Evolutionary conservation across 2,329 filamentous ascomycete genomes (phyloP), one percentile per base, ranked within the genome.

Genomic region (Fusarium virguliforme): DNA sequence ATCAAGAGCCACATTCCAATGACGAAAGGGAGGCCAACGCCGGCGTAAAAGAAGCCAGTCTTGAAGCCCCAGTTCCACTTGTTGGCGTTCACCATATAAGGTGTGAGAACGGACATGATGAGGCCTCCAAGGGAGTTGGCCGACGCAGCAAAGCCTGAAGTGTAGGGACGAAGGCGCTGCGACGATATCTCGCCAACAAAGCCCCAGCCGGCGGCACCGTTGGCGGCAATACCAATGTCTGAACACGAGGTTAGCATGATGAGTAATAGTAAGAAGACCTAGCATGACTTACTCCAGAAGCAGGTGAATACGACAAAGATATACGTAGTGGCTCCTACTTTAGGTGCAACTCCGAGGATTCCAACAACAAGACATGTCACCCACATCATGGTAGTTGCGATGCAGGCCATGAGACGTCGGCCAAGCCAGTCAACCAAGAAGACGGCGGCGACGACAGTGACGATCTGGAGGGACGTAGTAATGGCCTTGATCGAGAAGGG

Each of bases 1-100:
- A 54, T 54, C 13, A 54, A n/a, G 22, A 54, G 9, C 51, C 51
- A 54, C 51, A 54, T 54, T 2, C 51, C 51, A 8, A 54, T 38
- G 8, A 54, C 51, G 8, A 54, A 54, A 8, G 51, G 51, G 7
- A 37, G 34, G 24, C 51, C 51, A 26, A 54, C 13, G 51, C 51
- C 51, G 3, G 51, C 51, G 34, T 54, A 54, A 24, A 54, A 54
- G 32, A 35, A 54, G 51, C 51, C 51, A 54, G 51, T 54, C 13
- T 54, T 54, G 8, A 54, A 54, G 1, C 51, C 51, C 51, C 51
- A 54, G 51, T 54, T 38, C 51, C 51, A 54, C 18, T 37, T 54
- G 5, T 54, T 35, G 4, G 30, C 22, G 35, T 54, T 54, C 32
- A 54, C 51, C 51, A 54, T 54, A 6, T 54, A 54, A 5, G 51